Evolutionary conservation across 441 rosid genomes (phyloP), one percentile per base, ranked within the genome.

Genomic region (Corymbia citriodora): DNA sequence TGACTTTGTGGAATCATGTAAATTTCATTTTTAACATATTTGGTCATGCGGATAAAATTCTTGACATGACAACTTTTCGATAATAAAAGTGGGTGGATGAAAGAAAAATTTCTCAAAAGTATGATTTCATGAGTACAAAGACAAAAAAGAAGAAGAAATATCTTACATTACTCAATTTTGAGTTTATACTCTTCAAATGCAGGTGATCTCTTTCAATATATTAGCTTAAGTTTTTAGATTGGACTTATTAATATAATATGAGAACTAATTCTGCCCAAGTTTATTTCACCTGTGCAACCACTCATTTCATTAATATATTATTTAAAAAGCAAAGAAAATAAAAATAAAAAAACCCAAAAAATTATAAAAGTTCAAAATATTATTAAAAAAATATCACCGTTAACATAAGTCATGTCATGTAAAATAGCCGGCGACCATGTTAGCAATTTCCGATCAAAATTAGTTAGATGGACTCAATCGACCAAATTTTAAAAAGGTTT

Each of bases 401-500:
- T 10, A 0, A 14, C 29, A 1, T 57, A 0, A 13, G 25, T 0
- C 6, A 3, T 57, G 63, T 57, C 63, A 57, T 5, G 12, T 57
- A 2, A 1, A 8, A 57, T 57, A 11, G 2, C 1, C 10, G 1
- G 0, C 13, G 1, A 19, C 2, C 10, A 21, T 21, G 2, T 23
- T 12, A 4, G 12, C 10, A 1, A 57, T 57, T 23, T 57, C 2
- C 6, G 2, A 57, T 6, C 14, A 4, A 57, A 57, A 57, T 57
- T 23, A 57, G 29, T 23, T 0, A 6, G 14, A 57, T 23, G 13
- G 29, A 57, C 14, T 57, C 14, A 23, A 57, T 57, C 0, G 0
- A 2, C 29, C 25, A 57, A 57, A 23, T 57, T 2, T 2, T 57
- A 23, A 57, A 57, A 57, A 57, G 9, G 1, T 57, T 57, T 57